Conservation (phyloP, 345 rosid genomes). For the Syzygium oleosum region DNA sequence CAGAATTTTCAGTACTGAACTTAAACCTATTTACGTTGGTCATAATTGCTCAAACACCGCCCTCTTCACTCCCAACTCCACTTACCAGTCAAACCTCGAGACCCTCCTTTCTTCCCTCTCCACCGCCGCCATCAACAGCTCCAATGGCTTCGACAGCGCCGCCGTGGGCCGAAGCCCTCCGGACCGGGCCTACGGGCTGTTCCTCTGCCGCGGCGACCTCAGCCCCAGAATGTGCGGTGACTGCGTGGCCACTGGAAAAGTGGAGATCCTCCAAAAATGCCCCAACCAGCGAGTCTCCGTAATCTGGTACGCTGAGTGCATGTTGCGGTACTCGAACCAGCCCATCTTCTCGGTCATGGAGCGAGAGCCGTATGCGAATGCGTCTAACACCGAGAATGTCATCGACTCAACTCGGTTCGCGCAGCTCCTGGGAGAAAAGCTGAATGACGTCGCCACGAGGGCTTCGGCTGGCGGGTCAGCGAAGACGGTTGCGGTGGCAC, state of each 20-base stretch:
- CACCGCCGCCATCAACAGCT: too few species aligned
- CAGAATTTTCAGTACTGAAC: too few species aligned
- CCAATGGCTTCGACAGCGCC: too few species aligned
- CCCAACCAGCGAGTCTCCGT: conserved; percentile 23
- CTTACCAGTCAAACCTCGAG: too few species aligned
- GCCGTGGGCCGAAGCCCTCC: too few species aligned
- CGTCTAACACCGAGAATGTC: conserved; percentile 3
- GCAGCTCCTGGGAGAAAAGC: background rate
- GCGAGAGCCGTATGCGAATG: background rate
- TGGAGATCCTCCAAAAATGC: conserved; percentile 9
- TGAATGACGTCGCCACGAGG: background rate
- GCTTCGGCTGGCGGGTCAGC: conserved; percentile 2
- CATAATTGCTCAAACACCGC: too few species aligned
- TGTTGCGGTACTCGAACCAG: conserved; percentile 38
- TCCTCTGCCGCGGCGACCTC: too few species aligned
- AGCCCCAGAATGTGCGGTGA: too few species aligned
- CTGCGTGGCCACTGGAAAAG: conserved; percentile 1
- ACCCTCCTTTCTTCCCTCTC: too few species aligned
- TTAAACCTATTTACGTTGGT: accelerated
- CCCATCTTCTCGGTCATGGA: conserved; percentile 11
- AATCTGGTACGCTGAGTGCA: conserved; percentile 26
- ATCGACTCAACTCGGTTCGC: conserved; percentile 10
- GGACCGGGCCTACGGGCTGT: too few species aligned
- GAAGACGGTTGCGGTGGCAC: background rate
- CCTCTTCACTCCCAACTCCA: too few species aligned